Evolutionary conservation across 495 filamentous ascomycete genomes (phyloP).

Genomic region (Daldinia childiae): DNA sequence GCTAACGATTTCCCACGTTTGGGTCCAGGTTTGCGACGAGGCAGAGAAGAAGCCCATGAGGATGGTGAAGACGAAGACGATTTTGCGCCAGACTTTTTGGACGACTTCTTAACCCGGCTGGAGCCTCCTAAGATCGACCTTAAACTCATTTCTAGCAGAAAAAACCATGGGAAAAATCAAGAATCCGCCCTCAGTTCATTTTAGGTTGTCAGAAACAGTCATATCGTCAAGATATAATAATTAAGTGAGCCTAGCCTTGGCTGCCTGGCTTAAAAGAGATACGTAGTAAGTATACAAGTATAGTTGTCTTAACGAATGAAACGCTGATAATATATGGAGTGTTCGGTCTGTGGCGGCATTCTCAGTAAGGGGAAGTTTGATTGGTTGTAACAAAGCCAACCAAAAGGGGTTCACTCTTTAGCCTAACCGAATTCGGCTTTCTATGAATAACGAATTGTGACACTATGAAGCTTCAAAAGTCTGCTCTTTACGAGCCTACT

Average conservation of each 20-base stretch:
- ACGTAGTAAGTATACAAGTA: not conserved
- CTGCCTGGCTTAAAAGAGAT: not conserved
- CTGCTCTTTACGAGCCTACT: not conserved
- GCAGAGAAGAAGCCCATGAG: conserved; percentile 53
- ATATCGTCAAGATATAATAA: not conserved
- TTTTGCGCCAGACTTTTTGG: conserved; percentile 48
- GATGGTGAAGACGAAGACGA: conserved; percentile 55
- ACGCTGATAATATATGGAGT: conserved; percentile 11
- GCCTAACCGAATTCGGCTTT: conserved; percentile 30
- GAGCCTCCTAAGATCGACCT: conserved; percentile 49
- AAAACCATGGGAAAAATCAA: conserved; percentile 16
- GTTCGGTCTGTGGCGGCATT: not conserved
- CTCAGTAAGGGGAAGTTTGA: not conserved
- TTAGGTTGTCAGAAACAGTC: not conserved
- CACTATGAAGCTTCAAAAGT: conserved; percentile 36
- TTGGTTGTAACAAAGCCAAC: conserved; percentile 6
- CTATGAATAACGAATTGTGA: conserved; percentile 34
- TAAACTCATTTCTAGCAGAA: conserved; percentile 41
- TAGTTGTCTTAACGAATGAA: not conserved
- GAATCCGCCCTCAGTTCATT: not conserved
- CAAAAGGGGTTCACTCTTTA: conserved; percentile 5
- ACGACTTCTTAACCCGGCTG: conserved; percentile 54
- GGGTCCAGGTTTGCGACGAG: conserved; percentile 65
- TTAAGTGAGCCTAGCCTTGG: not conserved
- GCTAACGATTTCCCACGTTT: conserved; percentile 47